Evolutionary conservation across 768 basidiomycete species (phyloP).

Genomic region (Boletus tomentosulus): DNA sequence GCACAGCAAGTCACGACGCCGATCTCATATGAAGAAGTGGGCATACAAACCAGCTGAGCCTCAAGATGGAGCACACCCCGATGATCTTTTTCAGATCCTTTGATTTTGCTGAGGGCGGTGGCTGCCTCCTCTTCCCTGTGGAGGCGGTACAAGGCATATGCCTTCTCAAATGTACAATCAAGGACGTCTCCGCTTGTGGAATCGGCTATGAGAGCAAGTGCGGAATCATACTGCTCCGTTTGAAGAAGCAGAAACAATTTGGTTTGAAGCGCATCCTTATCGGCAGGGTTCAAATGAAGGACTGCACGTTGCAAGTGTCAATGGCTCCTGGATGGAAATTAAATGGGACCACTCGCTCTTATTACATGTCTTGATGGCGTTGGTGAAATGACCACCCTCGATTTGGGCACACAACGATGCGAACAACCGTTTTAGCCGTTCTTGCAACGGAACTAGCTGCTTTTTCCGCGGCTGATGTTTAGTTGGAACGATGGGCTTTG

Average conservation of each 20-base stretch:
- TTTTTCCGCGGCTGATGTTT: conserved; percentile 19
- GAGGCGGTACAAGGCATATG: conserved; percentile 84
- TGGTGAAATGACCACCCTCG: conserved; percentile 81
- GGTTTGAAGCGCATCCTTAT: conserved; percentile 72
- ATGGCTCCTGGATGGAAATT: conserved; percentile 18
- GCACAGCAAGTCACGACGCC: conserved; percentile 8
- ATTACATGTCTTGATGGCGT: conserved; percentile 89
- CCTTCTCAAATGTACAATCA: conserved; percentile 56
- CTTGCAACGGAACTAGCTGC: conserved; percentile 19
- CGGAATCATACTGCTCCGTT: conserved; percentile 73
- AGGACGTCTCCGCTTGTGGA: conserved; percentile 6
- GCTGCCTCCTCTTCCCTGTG: conserved; percentile 69
- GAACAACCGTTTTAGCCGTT: conserved; percentile 56
- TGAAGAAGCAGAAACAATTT: conserved; percentile 87
- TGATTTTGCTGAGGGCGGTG: conserved; percentile 47
- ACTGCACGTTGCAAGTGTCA: conserved; percentile 44
- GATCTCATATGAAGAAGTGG: conserved; percentile 20
- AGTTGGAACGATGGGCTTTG: conserved; percentile 2
- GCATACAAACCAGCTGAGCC: conserved; percentile 74
- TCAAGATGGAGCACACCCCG: conserved; percentile 75
- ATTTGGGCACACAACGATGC: conserved; percentile 82
- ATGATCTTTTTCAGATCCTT: conserved; percentile 41
- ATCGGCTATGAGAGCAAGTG: conserved; percentile 54
- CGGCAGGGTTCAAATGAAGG: conserved; percentile 59
- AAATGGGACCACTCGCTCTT: conserved; percentile 58